Evolutionary conservation across 1,284 basidiomycete species (phyloP).

Genomic region (Meira miltonrushii): DNA sequence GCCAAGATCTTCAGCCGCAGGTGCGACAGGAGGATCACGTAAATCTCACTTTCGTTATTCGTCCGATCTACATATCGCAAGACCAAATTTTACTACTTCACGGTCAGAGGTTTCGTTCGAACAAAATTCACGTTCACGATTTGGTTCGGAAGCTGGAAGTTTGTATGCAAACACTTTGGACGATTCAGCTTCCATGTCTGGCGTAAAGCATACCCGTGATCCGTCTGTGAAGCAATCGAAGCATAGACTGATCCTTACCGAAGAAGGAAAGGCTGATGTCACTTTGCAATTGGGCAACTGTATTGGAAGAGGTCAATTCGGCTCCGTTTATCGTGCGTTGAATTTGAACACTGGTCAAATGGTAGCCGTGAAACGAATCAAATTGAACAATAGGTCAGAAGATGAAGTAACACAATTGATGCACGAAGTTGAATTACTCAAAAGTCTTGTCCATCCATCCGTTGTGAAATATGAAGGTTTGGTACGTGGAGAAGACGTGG

Average conservation of each 20-base stretch:
- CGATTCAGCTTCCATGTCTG: slow-evolving; percentile 12
- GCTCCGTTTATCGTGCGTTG: slow-evolving; percentile 85
- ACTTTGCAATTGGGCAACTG: slow-evolving; percentile 70
- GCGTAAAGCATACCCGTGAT: slow-evolving; percentile 19
- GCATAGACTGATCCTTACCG: slow-evolving; percentile 71
- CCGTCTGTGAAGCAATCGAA: slow-evolving; percentile 20
- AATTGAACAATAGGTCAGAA: slow-evolving; percentile 76
- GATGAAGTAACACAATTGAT: slow-evolving; percentile 73
- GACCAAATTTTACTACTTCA: slow-evolving; percentile 18
- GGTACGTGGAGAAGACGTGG: slow-evolving; percentile 75
- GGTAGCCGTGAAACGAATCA: slow-evolving; percentile 88
- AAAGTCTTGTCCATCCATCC: slow-evolving; percentile 79
- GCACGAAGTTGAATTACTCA: slow-evolving; percentile 83
- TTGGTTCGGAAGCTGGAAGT: slow-evolving; percentile 39
- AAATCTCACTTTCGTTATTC: slow-evolving; percentile 37
- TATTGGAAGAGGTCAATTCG: slow-evolving; percentile 92
- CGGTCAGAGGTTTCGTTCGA: slow-evolving; percentile 11
- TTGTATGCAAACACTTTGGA: slow-evolving; percentile 40
- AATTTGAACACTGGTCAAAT: slow-evolving; percentile 81
- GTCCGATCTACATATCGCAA: slow-evolving; percentile 36
- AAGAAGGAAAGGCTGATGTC: slow-evolving; percentile 71
- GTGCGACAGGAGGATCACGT: too few relatives aligned
- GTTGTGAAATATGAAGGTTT: slow-evolving; percentile 96
- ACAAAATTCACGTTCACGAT: slow-evolving; percentile 19
- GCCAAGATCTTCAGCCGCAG: background rate